Conservation (phyloP, 371 early-diverging fungal species). For the Cokeromyces recurvatus region DNA sequence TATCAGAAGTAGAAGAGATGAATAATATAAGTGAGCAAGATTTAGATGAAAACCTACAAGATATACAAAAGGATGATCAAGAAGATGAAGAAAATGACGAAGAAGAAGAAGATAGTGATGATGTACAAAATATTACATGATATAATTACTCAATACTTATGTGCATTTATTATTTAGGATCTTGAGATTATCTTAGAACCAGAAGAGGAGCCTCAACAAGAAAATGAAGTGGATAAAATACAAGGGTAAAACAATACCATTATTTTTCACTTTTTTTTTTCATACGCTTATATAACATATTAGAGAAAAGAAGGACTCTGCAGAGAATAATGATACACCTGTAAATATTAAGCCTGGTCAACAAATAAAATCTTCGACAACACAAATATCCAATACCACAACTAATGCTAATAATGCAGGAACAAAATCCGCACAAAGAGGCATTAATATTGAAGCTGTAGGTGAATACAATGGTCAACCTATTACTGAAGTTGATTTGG, state of each 20-base stretch:
- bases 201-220: conserved; percentile 31
- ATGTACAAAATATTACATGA: conserved; percentile 18
- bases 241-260: conserved; percentile 7
- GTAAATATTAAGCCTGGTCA: conserved; percentile 61
- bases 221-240: conserved; percentile 9
- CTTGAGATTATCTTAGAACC: conserved; percentile 64
- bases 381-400: conserved; percentile 13
- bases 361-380: conserved; percentile 21
- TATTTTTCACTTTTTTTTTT: too few species aligned
- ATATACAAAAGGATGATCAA: conserved; percentile 22
- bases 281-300: background rate
- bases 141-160: background rate
- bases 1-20: background rate
- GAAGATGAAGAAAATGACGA: conserved; percentile 27
- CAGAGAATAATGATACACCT: conserved; percentile 35
- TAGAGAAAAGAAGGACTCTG: conserved; percentile 2
- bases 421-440: conserved; percentile 30
- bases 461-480: conserved; percentile 76
- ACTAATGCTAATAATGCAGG: conserved; percentile 21
- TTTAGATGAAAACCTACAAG: background rate
- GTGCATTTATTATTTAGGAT: conserved; percentile 35
- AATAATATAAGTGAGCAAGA: background rate
- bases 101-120: conserved; percentile 45
- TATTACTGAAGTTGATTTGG: conserved; percentile 86
- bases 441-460: conserved; percentile 67